Conservation (phyloP, 1,284 basidiomycete genomes). For the Leccinum pachyderme region DNA sequence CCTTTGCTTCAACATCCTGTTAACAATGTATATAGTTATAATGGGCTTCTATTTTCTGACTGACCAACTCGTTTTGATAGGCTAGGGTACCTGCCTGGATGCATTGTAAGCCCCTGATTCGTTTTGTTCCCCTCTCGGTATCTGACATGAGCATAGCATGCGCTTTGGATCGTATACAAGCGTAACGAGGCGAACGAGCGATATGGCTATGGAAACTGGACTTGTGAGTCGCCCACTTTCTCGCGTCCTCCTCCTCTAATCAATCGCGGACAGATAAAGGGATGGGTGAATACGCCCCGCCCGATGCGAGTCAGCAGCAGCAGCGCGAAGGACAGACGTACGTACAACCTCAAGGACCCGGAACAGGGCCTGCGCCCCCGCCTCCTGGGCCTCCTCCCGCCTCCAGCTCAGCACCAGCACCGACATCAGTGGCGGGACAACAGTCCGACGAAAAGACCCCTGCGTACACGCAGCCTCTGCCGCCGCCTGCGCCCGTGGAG, state of each 20-base stretch:
- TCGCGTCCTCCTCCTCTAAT: background rate
- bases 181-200: slow-evolving; percentile 71
- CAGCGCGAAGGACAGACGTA: background rate
- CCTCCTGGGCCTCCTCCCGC: background rate
- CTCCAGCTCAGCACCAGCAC: background rate
- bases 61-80: slow-evolving; percentile 32
- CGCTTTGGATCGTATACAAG: slow-evolving; percentile 67
- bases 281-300: slow-evolving; percentile 20
- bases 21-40: slow-evolving; percentile 53
- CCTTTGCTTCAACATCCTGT: slow-evolving; percentile 63
- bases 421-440: background rate
- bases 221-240: slow-evolving; percentile 42
- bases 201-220: slow-evolving; percentile 66
- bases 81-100: slow-evolving; percentile 72
- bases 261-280: slow-evolving; percentile 13
- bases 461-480: slow-evolving; percentile 1
- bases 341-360: background rate
- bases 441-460: background rate
- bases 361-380: background rate
- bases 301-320: background rate
- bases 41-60: background rate
- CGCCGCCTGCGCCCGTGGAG: slow-evolving; percentile 6
- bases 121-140: background rate
- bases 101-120: slow-evolving; percentile 43
- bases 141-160: slow-evolving; percentile 42